Base-by-base conservation (phyloP, 2,329 filamentous ascomycete genomes). In the Phialocephala sp. region DNA sequence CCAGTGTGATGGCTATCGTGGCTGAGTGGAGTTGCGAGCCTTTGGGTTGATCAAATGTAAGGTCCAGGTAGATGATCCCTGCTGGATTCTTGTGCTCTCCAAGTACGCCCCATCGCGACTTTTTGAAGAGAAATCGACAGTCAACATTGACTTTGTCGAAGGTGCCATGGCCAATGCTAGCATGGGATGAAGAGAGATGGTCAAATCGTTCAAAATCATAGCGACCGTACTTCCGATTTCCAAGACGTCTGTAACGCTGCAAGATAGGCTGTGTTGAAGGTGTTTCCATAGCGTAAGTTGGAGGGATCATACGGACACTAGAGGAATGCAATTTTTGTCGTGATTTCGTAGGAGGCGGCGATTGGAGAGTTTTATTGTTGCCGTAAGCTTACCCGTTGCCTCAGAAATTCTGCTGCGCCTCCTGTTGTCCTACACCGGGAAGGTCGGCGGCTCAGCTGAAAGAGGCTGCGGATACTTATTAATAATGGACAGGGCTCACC, bases 11-110 rank as follows among this genome's bases (percentile, higher is more conserved):
- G 24, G 60, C 43, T 27, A 71, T 59, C 5, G 62, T 65, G 36
- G 68, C 69, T 39, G 60, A 66, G 12, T 58, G 61, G 20, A 71
- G 54, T 47, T 59, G 59, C 36, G 60, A 67, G 37, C 68, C 66
- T 35, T 66, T 63, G n/a, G 69, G 59, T 47, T 71, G 69, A 27
- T 66, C 56, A 45, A 71, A 71, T 20, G n/a, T 39, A 20, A 71
- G 64, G 39, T 69, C 69, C 47, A 69, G 60, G 52, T 68, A 71
- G 24, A 71, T 22, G 39, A 71, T 68, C 14, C 69, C 66, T 1
- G 62, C 63, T 20, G 56, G 56, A 8, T 41, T 59, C 15, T 59
- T 41, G n/a, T 59, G 14, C 32, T 59, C 56, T 41, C 56, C 56
- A 59, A 59, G 56, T 12, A 41, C 36, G 9, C 56, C 56, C 56